phyloP scores from a whole-genome alignment of 129 eudicot species.

The Gnaphalium uliginosum region DNA sequence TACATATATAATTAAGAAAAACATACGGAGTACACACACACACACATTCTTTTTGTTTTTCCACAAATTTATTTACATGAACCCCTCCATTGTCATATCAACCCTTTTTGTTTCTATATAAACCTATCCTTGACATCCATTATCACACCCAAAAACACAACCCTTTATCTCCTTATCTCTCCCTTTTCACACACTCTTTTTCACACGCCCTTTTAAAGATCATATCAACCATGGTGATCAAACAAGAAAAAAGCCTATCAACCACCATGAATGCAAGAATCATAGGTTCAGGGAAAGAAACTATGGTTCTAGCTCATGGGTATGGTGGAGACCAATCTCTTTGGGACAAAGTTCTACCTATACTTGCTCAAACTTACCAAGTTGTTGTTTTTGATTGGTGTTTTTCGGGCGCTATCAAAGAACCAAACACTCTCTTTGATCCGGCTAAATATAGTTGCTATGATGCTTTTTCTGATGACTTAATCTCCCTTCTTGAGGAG shows the following conservation, averaged over 20 bases:
- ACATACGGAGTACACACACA: too few species aligned
- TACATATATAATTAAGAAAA: too few species aligned
- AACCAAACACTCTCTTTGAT: slow-evolving; percentile 58
- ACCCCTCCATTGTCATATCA: slow-evolving; percentile 4
- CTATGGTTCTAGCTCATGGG: slow-evolving; percentile 78
- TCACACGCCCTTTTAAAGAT: not conserved
- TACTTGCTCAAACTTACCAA: slow-evolving; percentile 36
- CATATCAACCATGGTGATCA: slow-evolving; percentile 42
- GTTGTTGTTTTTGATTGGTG: slow-evolving; percentile 79
- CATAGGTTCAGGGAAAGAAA: slow-evolving; percentile 57
- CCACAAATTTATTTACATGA: not conserved
- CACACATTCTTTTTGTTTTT: not conserved
- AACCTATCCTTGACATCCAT: slow-evolving; percentile 24
- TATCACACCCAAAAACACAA: slow-evolving; percentile 27
- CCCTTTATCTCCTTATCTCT: slow-evolving; percentile 10
- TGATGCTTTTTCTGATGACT: slow-evolving; percentile 74
- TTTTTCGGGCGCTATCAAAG: slow-evolving; percentile 71
- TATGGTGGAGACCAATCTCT: slow-evolving; percentile 81
- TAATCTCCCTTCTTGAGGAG: slow-evolving; percentile 64
- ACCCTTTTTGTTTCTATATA: slow-evolving; percentile 37
- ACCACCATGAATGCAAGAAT: slow-evolving; percentile 64
- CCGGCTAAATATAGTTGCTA: slow-evolving; percentile 43
- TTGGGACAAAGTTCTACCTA: slow-evolving; percentile 71
- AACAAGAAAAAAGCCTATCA: slow-evolving; percentile 39
- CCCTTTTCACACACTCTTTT: not conserved